Evolutionary conservation across 495 filamentous ascomycete species (phyloP), one percentile per base, ranked within the genome.

Genomic region (Amorphotheca resinae): DNA sequence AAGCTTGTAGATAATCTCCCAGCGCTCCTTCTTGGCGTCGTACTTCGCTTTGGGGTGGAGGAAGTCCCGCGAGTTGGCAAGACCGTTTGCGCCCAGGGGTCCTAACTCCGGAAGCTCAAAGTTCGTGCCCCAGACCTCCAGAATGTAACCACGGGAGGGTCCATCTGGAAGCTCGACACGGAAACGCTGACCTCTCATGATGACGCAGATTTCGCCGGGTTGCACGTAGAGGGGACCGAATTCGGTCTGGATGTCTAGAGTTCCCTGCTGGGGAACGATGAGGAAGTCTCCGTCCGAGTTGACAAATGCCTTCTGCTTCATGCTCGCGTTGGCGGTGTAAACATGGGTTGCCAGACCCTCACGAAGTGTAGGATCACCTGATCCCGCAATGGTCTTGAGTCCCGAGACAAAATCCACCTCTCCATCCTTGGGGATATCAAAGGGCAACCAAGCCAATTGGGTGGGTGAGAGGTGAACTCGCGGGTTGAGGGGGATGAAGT

Each of bases 21-120:
- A 79, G 34, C 64, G 47, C 1, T 38, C 38, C 6, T 2, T 28
- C 1, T 40, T 37, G 51, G 77, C 72, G 16, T 77, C 73, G 45
- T 79, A 84, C 22, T 59, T 46, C 6, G 80, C 81, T 11, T 75
- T 62, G 9, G 81, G 81, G 0, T 66, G 67, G 55, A 80, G 76
- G 59, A 85, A 85, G 56, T 85, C 80, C n/a, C 79, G 72, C 0
- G 69, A 63, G 49, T 84, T 84, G 45, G 80, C 81, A 1, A 85
- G 69, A 20, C 79, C 64, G 48, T 79, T 78, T 21, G 74, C 75
- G 4, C 80, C 80, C 41, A 85, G 80, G 25, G 81, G 79, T 6
- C 80, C 80, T 3, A 85, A 65, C 45, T 84, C 79, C 3, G 80
- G 80, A 2, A 85, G 72, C 45, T 72, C 55, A 59, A 73, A 84